A percentile compares a stretch with the other conserved stretches of the same genome.
phyloP scores from a whole-genome alignment of 441 rosid species.

The Melastoma candidum region DNA sequence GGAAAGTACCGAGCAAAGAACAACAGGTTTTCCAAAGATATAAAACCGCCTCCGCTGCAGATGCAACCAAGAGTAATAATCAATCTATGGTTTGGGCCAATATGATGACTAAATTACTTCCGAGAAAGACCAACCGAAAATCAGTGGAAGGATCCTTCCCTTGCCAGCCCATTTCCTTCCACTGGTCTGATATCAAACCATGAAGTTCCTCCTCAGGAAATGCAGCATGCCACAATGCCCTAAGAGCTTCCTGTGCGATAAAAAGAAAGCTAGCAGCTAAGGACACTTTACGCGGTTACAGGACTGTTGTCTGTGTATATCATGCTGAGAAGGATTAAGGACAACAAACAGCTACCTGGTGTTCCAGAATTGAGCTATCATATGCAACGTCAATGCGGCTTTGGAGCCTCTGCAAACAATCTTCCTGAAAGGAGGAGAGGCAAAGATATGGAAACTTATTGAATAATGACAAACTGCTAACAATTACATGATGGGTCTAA shows the following conservation, averaged over 20 bases:
- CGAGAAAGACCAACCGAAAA: slow-evolving; percentile 42
- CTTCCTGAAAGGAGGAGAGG: slow-evolving; percentile 50
- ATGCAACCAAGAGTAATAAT: slow-evolving; percentile 4
- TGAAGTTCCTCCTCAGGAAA: slow-evolving; percentile 63
- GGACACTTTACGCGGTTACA: too few relatives aligned
- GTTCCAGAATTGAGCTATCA: slow-evolving; percentile 70
- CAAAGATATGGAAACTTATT: slow-evolving; percentile 3
- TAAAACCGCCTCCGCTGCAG: slow-evolving; percentile 87
- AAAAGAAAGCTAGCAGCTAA: too few relatives aligned
- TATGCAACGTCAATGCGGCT: slow-evolving; percentile 76
- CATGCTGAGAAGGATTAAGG: too few relatives aligned
- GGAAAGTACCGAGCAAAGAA: slow-evolving; percentile 86
- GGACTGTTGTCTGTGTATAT: too few relatives aligned
- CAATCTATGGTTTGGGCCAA: not conserved
- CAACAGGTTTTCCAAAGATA: slow-evolving; percentile 78
- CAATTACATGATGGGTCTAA: not conserved
- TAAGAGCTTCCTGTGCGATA: slow-evolving; percentile 50
- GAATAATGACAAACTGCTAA: not conserved
- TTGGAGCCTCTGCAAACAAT: slow-evolving; percentile 76
- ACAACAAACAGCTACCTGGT: slow-evolving; percentile 45
- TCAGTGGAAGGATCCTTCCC: slow-evolving; percentile 95
- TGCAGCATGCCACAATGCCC: slow-evolving; percentile 73
- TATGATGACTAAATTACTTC: not conserved
- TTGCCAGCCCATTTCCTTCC: slow-evolving; percentile 99
- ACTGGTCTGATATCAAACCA: slow-evolving; percentile 69